These are phyloP conservation scores for Lenwebbia sp. DNA, from an alignment of 345 rosid species.

Conservation along the genomic window DNA sequence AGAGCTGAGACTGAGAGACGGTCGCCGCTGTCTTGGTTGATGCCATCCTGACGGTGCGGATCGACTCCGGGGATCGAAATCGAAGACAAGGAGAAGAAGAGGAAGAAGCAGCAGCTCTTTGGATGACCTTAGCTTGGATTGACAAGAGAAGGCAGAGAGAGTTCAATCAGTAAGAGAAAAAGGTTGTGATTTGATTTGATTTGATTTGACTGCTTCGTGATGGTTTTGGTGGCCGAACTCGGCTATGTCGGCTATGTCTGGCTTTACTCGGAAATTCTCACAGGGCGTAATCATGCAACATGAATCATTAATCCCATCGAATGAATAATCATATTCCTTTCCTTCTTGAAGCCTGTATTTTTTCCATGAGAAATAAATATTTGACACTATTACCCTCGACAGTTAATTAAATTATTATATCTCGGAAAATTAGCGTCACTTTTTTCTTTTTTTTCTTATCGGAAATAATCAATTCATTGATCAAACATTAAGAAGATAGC, in stretches of 20 bases:
- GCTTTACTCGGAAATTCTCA: background rate
- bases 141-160: background rate
- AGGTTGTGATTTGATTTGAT: background rate
- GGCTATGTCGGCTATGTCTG: background rate
- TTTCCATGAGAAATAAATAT: background rate
- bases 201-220: background rate
- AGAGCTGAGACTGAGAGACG: constrained; percentile 36
- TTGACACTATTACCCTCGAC: too few species aligned
- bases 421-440: too few species aligned
- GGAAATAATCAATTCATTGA: too few species aligned
- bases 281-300: background rate
- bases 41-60: background rate
- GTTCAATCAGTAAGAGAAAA: background rate
- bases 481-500: too few species aligned
- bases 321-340: background rate
- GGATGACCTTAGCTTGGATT: background rate
- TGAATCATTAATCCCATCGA: background rate
- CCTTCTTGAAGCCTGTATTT: background rate
- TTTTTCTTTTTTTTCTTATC: too few species aligned
- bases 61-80: background rate
- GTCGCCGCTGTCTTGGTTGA: constrained; percentile 14
- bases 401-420: too few species aligned
- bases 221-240: background rate
- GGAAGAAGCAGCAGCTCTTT: background rate
- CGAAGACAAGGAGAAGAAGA: background rate